Percentiles rank a stretch among this genome's conserved stretches.
Evolutionary conservation across 225 moss, liverwort and hornwort species (phyloP).

Genomic region (Pleurozium schreberi): DNA sequence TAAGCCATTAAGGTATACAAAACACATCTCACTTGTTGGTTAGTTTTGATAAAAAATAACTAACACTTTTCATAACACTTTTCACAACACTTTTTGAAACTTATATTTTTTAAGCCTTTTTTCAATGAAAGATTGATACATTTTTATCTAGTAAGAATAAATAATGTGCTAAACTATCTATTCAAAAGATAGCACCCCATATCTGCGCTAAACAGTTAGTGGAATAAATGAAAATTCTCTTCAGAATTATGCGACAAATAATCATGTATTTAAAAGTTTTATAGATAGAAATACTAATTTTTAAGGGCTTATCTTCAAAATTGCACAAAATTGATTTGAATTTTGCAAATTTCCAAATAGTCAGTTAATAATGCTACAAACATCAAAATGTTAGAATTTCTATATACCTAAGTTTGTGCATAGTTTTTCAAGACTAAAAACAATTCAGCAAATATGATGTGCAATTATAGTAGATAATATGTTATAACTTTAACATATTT

Average conservation of each 20-base stretch:
- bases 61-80: not conserved
- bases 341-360: not conserved
- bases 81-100: not conserved
- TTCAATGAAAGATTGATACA: not conserved
- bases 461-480: not conserved
- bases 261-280: not conserved
- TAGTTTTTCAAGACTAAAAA: not conserved
- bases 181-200: no score
- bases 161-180: no score
- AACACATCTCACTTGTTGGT: not conserved
- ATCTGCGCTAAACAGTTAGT: not conserved
- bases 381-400: not conserved
- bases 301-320: not conserved
- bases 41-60: not conserved
- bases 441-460: not conserved
- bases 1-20: not conserved
- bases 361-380: not conserved
- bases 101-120: not conserved
- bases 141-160: not conserved
- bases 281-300: not conserved
- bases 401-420: fast-evolving
- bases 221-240: not conserved
- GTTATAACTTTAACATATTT: not conserved
- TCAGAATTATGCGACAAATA: not conserved
- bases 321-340: not conserved